Conservation (phyloP, 805 yeast genomes). For the Cyberlindnera petersonii region DNA sequence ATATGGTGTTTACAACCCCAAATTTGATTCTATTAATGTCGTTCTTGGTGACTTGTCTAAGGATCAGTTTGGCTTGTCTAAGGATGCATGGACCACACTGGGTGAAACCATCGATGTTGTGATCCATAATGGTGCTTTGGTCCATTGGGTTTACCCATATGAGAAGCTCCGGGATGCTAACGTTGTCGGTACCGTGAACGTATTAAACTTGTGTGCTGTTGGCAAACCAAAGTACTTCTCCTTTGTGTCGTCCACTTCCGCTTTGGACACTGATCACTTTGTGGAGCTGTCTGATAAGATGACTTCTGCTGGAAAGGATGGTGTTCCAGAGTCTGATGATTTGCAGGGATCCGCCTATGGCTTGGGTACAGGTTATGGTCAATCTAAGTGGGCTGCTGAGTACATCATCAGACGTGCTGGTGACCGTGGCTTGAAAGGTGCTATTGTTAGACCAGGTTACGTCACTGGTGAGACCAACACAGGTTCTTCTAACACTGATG, state of each 20-base stretch:
- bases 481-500: slow-evolving; percentile 95
- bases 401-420: slow-evolving; percentile 86
- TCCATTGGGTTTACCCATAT: slow-evolving; percentile 98
- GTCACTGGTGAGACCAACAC: slow-evolving; percentile 80
- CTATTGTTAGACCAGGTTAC: slow-evolving; percentile 93
- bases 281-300: slow-evolving; percentile 72
- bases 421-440: slow-evolving; percentile 77
- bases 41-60: slow-evolving; percentile 80
- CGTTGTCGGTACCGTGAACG: slow-evolving; percentile 82
- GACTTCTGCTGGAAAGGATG: slow-evolving; percentile 58
- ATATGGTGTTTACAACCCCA: slow-evolving; percentile 62
- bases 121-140: slow-evolving; percentile 95
- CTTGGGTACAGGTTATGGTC: slow-evolving; percentile 92
- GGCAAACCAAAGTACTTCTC: slow-evolving; percentile 85
- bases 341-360: slow-evolving; percentile 78
- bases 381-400: slow-evolving; percentile 97
- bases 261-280: slow-evolving; percentile 80
- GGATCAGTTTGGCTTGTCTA: slow-evolving; percentile 65
- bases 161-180: slow-evolving; percentile 86
- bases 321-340: slow-evolving; percentile 80
- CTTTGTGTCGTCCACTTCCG: slow-evolving; percentile 94
- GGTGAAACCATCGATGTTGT: slow-evolving; percentile 68
- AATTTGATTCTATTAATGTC: slow-evolving; percentile 57
- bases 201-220: slow-evolving; percentile 62
- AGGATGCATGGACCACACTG: slow-evolving; percentile 54